These are phyloP conservation scores for Fusarium compactum DNA, from an alignment of 2,329 filamentous ascomycete species.

Conservation along the genomic window DNA sequence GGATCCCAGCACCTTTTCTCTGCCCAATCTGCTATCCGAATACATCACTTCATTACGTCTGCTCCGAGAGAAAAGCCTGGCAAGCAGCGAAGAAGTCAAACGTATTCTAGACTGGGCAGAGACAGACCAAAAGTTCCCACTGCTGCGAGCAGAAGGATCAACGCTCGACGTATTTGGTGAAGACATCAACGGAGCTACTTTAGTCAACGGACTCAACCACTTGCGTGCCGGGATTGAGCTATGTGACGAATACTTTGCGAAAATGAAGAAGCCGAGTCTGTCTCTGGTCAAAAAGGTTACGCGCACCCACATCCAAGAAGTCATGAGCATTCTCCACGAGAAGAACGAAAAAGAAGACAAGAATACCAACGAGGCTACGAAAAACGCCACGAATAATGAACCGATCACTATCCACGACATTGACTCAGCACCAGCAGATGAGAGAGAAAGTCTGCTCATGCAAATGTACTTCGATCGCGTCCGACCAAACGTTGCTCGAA, in stretches of 20 bases:
- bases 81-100: conserved; percentile 8
- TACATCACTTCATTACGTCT: conserved; percentile 1
- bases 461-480: conserved; percentile 33
- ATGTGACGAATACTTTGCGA: conserved; percentile 27
- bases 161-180: conserved; percentile 21
- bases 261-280: conserved; percentile 9
- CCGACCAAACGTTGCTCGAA: conserved; percentile 18
- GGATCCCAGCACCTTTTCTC: conserved; percentile 35
- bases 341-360: conserved; percentile 7
- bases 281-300: conserved; percentile 30
- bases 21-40: conserved; percentile 22
- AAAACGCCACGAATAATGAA: not conserved
- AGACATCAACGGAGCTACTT: conserved; percentile 24
- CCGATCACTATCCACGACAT: conserved; percentile 24
- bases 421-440: conserved; percentile 25
- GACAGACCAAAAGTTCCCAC: conserved; percentile 20
- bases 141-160: conserved; percentile 22
- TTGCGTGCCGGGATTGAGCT: conserved; percentile 22
- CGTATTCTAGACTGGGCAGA: conserved; percentile 30
- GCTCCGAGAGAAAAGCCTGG: not conserved
- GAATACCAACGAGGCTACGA: rapidly evolving
- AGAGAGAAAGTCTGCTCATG: conserved; percentile 26
- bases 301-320: conserved; percentile 30
- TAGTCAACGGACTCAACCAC: conserved; percentile 32
- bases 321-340: conserved; percentile 25